Conservation (phyloP, 2,329 filamentous ascomycete species). For the Alternaria viburni region DNA sequence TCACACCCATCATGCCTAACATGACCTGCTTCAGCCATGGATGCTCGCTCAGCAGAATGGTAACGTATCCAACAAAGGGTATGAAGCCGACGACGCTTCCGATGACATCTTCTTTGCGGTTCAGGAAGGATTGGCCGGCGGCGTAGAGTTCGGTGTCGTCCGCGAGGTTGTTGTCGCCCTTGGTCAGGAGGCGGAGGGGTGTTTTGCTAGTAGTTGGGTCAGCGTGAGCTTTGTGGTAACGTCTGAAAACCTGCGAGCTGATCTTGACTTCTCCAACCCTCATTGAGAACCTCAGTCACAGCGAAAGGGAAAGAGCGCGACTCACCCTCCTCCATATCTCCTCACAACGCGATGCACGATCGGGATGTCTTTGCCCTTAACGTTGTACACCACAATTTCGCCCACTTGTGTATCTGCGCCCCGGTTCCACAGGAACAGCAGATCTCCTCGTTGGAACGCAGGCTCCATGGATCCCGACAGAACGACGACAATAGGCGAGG, state of each 20-base stretch:
- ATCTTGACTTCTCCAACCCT: neutral
- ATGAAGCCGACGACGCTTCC: conserved; percentile 92
- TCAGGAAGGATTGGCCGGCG: conserved; percentile 82
- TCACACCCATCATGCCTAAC: conserved; percentile 91
- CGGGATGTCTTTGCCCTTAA: conserved; percentile 91
- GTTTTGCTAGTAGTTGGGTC: conserved; percentile 46
- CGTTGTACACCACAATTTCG: conserved; percentile 81
- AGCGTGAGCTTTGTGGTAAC: conserved; percentile 9
- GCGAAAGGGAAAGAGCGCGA: neutral
- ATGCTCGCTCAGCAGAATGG: conserved; percentile 92
- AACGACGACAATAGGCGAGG: conserved; percentile 78
- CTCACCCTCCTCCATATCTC: conserved; percentile 66
- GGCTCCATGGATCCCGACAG: conserved; percentile 85
- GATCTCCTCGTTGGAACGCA: conserved; percentile 78
- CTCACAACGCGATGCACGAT: conserved; percentile 94
- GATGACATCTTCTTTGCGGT: conserved; percentile 83
- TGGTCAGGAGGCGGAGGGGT: conserved; percentile 78
- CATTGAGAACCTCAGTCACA: neutral
- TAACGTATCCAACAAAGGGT: conserved; percentile 95
- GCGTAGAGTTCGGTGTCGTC: conserved; percentile 95
- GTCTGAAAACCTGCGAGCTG: neutral
- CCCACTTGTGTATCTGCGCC: conserved; percentile 68
- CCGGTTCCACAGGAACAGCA: conserved; percentile 79
- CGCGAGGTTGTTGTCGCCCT: conserved; percentile 94
- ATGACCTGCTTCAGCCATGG: conserved; percentile 97